These are phyloP conservation scores for Penicillium ochrochloron DNA, from an alignment of 495 filamentous ascomycete species.

Conservation along the genomic window DNA sequence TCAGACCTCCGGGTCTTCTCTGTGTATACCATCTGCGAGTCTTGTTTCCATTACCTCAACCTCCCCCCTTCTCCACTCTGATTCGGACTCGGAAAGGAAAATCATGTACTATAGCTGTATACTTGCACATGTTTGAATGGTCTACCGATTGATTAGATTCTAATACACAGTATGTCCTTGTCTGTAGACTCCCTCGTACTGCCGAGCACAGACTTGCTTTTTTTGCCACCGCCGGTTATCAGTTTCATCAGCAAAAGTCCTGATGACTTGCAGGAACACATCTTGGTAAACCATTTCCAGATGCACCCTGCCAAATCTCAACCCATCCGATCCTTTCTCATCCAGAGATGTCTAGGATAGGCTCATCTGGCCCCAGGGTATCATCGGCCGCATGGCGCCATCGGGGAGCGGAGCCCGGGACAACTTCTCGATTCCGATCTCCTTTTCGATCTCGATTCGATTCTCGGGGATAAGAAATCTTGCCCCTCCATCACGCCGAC, in stretches of 20 bases:
- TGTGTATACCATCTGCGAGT: slow-evolving; percentile 34
- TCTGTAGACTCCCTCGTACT: neutral
- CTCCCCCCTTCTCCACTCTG: slow-evolving; percentile 37
- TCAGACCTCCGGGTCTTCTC: slow-evolving; percentile 21
- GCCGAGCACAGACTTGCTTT: slow-evolving; percentile 10
- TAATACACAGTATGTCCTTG: neutral
- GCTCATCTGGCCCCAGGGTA: slow-evolving; percentile 4
- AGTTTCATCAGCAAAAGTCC: neutral
- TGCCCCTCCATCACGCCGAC: slow-evolving; percentile 3
- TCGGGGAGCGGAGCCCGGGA: slow-evolving; percentile 29
- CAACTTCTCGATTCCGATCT: slow-evolving; percentile 8
- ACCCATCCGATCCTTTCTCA: neutral
- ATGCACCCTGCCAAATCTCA: neutral
- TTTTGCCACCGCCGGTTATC: slow-evolving; percentile 33
- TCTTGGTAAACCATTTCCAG: neutral
- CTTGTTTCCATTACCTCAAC: slow-evolving; percentile 19
- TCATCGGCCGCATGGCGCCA: slow-evolving; percentile 31
- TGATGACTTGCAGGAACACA: slow-evolving; percentile 10
- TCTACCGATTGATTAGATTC: slow-evolving; percentile 8
- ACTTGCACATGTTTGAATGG: slow-evolving; percentile 32
- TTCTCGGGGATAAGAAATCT: slow-evolving; percentile 2
- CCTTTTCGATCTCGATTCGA: slow-evolving; percentile 7
- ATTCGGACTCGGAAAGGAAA: slow-evolving; percentile 27
- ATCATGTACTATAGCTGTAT: slow-evolving; percentile 39
- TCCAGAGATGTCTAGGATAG: slow-evolving; percentile 8